Conservation (phyloP, 768 basidiomycete genomes). For the Mycena latifolia region DNA sequence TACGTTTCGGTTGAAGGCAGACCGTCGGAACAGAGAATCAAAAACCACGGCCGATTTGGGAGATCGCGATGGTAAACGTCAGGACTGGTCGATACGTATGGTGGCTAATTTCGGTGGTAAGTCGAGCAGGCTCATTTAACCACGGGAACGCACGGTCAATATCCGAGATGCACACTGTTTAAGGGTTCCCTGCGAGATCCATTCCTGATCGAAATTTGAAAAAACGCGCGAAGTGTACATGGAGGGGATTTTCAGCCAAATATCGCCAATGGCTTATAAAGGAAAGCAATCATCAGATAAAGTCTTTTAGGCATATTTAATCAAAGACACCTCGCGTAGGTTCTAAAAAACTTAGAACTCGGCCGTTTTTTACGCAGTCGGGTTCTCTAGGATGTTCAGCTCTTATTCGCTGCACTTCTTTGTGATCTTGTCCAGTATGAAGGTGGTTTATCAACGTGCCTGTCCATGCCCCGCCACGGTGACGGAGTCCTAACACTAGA, state of each 20-base stretch:
- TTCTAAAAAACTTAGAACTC: conserved; percentile 68
- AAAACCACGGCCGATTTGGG: conserved; percentile 47
- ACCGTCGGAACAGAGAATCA: conserved; percentile 60
- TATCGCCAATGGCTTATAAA: conserved; percentile 56
- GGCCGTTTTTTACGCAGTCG: conserved; percentile 55
- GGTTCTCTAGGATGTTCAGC: conserved; percentile 64
- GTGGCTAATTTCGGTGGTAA: conserved; percentile 43
- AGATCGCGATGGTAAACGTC: conserved; percentile 53
- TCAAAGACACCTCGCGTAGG: conserved; percentile 64
- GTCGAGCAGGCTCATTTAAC: not conserved
- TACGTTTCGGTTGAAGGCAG: conserved; percentile 51
- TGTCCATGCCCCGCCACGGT: conserved; percentile 52
- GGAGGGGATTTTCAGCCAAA: conserved; percentile 59
- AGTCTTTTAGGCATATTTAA: conserved; percentile 18
- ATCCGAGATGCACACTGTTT: conserved; percentile 49
- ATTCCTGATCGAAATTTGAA: conserved; percentile 47
- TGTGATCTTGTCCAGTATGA: conserved; percentile 56
- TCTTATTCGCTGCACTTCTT: conserved; percentile 59
- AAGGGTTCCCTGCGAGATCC: conserved; percentile 47
- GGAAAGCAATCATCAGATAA: not conserved
- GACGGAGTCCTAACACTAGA: conserved; percentile 52
- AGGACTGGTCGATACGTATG: conserved; percentile 58
- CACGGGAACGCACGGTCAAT: conserved; percentile 40
- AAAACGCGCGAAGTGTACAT: conserved; percentile 54
- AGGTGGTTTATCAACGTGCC: conserved; percentile 55